These are phyloP conservation scores for Suillus clintonianus DNA, from an alignment of 768 basidiomycete genomes.

Conservation along the genomic window DNA sequence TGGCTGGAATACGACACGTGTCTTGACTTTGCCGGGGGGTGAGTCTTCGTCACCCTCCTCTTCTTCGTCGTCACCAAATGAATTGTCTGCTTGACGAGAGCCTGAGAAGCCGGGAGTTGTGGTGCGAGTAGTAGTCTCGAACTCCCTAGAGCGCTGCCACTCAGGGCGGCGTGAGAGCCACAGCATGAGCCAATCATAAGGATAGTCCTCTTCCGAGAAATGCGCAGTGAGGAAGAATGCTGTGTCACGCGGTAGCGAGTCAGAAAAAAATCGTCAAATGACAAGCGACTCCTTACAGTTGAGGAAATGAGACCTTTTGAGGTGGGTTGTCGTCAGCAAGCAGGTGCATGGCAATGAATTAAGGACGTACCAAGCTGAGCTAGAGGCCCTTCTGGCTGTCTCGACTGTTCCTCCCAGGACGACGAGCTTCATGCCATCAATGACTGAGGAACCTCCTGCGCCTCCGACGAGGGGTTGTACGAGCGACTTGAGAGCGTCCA, in stretches of 20 bases:
- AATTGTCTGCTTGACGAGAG: constrained; percentile 50
- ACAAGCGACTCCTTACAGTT: constrained; percentile 61
- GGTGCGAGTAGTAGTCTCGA: constrained; percentile 83
- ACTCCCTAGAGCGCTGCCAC: constrained; percentile 88
- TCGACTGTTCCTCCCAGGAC: constrained; percentile 87
- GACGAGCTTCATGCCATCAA: constrained; percentile 90
- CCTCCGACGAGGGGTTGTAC: constrained; percentile 79
- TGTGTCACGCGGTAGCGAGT: constrained; percentile 27
- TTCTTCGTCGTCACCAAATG: constrained; percentile 52
- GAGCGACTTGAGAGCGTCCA: constrained; percentile 83
- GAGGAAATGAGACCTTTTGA: constrained; percentile 78
- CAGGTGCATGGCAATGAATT: background rate
- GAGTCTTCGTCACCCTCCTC: constrained; percentile 49
- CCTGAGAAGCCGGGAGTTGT: constrained; percentile 58
- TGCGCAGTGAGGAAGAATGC: constrained; percentile 89
- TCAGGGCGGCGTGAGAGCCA: constrained; percentile 86
- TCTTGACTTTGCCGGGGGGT: constrained; percentile 64
- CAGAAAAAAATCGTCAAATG: constrained; percentile 5
- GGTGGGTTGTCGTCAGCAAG: constrained; percentile 15
- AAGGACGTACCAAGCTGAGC: constrained; percentile 71
- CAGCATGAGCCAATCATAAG: constrained; percentile 90
- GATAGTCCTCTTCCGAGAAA: constrained; percentile 88
- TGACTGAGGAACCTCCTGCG: constrained; percentile 72
- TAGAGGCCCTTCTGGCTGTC: constrained; percentile 79
- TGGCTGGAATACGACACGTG: constrained; percentile 85